phyloP scores from a whole-genome alignment of 2,329 filamentous ascomycete species.

The Ploettnerulaceae sp. region DNA sequence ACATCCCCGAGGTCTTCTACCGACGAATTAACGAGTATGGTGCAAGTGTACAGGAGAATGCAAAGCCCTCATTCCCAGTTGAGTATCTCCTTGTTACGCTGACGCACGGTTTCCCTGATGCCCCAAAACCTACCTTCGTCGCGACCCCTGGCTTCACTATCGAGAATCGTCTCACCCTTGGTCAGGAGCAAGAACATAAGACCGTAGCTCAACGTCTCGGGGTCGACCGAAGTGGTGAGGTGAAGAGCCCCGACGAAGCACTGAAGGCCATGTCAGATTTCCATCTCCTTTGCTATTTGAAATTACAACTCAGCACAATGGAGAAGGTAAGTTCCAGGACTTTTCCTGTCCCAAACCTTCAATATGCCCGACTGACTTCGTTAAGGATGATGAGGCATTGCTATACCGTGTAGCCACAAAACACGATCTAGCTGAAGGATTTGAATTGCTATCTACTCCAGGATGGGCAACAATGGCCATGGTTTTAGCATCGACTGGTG shows the following conservation, averaged over 20 bases:
- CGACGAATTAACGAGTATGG: slow-evolving; percentile 94
- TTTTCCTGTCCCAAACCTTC: neutral
- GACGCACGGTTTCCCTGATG: slow-evolving; percentile 90
- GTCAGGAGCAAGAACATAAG: slow-evolving; percentile 75
- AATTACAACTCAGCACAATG: slow-evolving; percentile 66
- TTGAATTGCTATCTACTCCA: slow-evolving; percentile 77
- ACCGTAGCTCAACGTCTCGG: slow-evolving; percentile 61
- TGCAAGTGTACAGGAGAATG: slow-evolving; percentile 93
- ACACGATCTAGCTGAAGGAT: slow-evolving; percentile 74
- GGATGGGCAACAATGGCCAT: slow-evolving; percentile 93
- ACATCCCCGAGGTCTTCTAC: slow-evolving; percentile 98
- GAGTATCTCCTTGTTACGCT: slow-evolving; percentile 95
- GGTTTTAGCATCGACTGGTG: slow-evolving; percentile 95
- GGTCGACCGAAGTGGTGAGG: slow-evolving; percentile 49
- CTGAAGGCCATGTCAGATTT: slow-evolving; percentile 81
- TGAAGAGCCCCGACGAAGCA: slow-evolving; percentile 56
- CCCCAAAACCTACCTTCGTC: slow-evolving; percentile 71
- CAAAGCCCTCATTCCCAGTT: slow-evolving; percentile 91
- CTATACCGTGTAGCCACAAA: slow-evolving; percentile 79
- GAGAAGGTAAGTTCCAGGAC: slow-evolving; percentile 63
- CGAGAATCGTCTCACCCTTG: slow-evolving; percentile 84
- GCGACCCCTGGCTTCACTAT: slow-evolving; percentile 69
- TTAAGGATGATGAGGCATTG: slow-evolving; percentile 80
- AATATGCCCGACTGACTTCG: slow-evolving; percentile 13
- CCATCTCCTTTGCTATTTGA: slow-evolving; percentile 85